Conservation (phyloP, 2,329 filamentous ascomycete species). For the Penicillium sp. region DNA sequence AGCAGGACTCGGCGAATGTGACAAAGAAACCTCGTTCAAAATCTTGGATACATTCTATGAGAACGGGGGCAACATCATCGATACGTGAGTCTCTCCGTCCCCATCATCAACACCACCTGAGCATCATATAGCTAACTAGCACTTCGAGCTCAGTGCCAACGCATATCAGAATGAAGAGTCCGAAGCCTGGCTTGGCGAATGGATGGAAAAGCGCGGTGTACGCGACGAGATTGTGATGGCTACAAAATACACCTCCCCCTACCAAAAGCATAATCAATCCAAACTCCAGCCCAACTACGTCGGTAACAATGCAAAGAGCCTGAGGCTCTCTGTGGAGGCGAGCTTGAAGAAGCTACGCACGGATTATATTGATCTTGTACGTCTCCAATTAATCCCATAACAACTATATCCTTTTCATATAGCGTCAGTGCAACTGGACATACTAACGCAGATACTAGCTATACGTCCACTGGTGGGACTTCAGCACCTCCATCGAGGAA, state of each 20-base stretch:
- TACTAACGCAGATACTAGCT: slow-evolving; percentile 46
- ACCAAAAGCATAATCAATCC: slow-evolving; percentile 13
- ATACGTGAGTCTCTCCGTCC: slow-evolving; percentile 40
- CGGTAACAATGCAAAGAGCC: slow-evolving; percentile 36
- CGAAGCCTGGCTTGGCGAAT: slow-evolving; percentile 54
- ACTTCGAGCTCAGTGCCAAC: slow-evolving; percentile 34
- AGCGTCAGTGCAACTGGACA: no score
- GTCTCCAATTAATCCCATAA: neutral
- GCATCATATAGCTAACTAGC: no score
- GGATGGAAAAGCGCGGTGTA: slow-evolving; percentile 44
- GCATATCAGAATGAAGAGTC: slow-evolving; percentile 51
- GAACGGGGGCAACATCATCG: slow-evolving; percentile 54
- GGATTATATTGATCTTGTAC: slow-evolving; percentile 37
- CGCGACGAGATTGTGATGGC: slow-evolving; percentile 49
- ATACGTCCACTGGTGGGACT: slow-evolving; percentile 67
- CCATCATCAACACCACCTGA: no score
- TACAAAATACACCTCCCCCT: slow-evolving; percentile 49
- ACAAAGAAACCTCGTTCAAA: slow-evolving; percentile 49
- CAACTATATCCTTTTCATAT: no score
- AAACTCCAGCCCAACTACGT: slow-evolving; percentile 18
- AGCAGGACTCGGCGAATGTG: slow-evolving; percentile 40
- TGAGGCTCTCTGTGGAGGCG: slow-evolving; percentile 31
- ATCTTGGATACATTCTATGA: slow-evolving; percentile 53
- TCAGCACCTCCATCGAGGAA: slow-evolving; percentile 61
- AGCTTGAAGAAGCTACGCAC: slow-evolving; percentile 37